These are phyloP conservation scores for Adansonia digitata DNA, from an alignment of 345 rosid genomes.

Conservation along the genomic window DNA sequence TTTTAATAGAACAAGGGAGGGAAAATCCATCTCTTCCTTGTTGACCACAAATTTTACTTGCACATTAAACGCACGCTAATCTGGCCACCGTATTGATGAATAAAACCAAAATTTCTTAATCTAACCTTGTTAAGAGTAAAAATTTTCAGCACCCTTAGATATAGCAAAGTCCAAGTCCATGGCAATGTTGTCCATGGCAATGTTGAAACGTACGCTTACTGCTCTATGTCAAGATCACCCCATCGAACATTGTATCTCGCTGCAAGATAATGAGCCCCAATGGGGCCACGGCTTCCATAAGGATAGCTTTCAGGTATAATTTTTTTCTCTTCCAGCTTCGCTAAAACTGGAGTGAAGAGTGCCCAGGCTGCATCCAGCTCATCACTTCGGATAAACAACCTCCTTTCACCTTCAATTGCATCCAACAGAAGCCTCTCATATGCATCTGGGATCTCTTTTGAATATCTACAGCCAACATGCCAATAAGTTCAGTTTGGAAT, in stretches of 20 bases:
- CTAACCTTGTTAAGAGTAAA: background rate
- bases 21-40: background rate
- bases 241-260: conserved; percentile 87
- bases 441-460: conserved; percentile 97
- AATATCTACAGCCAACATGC: conserved; percentile 44
- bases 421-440: conserved; percentile 94
- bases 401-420: conserved; percentile 95
- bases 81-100: background rate
- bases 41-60: background rate
- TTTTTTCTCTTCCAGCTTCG: conserved; percentile 79
- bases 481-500: background rate
- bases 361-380: conserved; percentile 97
- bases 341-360: conserved; percentile 72
- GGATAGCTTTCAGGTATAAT: conserved; percentile 86
- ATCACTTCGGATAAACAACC: conserved; percentile 92
- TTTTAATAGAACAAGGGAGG: no score
- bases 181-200: background rate
- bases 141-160: no score
- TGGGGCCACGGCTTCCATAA: conserved; percentile 97
- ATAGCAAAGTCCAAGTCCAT: no score
- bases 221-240: conserved; percentile 76
- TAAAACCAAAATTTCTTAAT: background rate
- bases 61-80: background rate
- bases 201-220: conserved; percentile 19
- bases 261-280: conserved; percentile 96